Base-by-base conservation (phyloP, 2,329 filamentous ascomycete genomes). In the Diaporthe vaccinii region DNA sequence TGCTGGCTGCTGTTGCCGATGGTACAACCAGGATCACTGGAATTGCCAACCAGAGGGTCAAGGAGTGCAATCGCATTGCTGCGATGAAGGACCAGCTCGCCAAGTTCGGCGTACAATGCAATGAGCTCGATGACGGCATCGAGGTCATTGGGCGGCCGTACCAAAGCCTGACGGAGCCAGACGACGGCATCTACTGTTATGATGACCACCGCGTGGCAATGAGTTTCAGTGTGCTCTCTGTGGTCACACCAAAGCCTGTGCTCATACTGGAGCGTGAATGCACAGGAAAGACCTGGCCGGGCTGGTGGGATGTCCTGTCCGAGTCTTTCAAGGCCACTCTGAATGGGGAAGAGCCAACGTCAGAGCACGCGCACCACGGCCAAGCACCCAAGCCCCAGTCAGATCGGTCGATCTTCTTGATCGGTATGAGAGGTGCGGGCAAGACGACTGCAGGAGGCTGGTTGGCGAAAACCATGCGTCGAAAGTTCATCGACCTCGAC, bases 131-230 rank as follows among this genome's bases (percentile, higher is more conserved):
- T 41, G 97, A 99, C 83, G 97, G 97, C n/a, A 97, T 99, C 77
- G 92, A 95, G 79, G 86, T 94, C 53, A 86, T 87, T 53, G 92
- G 92, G 6, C 87, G 83, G 61, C 85, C 88, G 2, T 84, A 87
- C 53, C 80, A 82, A 22, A 83, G 85, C 9, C 82, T 94, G 25
- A 82, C 83, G 39, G 82, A 91, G 46, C 92, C 94, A 1, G 83
- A 86, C n/a, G 89, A 87, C 12, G 92, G 93, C 41, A 90, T 99
- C 58, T 93, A 94, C 85, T 98, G 96, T 85, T 99, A 98, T 79
- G 97, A 99, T 82, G 97, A 99, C 81, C 97, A 99, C 83, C 94
- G 97, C 76, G 95, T 99, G 17, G 97, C 97, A 34, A 99, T 99
- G 95, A 98, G 96, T 84, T 98, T 99, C 85, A 97, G 95, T 78